A percentile compares a stretch with the other conserved stretches of the same genome.
phyloP scores from a whole-genome alignment of 768 basidiomycete species.

The Rhizopogon vinicolor region DNA sequence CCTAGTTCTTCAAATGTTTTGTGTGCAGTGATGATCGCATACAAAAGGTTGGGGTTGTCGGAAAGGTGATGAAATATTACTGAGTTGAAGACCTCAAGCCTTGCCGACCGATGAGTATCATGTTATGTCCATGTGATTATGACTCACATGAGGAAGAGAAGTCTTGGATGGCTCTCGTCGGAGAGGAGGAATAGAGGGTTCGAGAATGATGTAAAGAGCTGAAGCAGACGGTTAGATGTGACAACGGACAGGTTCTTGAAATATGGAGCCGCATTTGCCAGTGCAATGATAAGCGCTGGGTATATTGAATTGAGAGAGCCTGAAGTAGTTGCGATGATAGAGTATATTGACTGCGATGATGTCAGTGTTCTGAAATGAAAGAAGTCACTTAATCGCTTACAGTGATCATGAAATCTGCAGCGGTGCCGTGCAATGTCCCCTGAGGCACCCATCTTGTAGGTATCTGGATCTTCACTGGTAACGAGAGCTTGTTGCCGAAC shows the following conservation, averaged over 20 bases:
- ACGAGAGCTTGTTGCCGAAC: conserved; percentile 69
- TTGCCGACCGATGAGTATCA: conserved; percentile 20
- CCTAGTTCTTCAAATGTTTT: conserved; percentile 86
- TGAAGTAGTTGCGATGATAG: conserved; percentile 84
- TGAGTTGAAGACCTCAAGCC: conserved; percentile 89
- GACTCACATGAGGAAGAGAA: conserved; percentile 85
- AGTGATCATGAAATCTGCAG: conserved; percentile 85
- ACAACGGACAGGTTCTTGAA: conserved; percentile 77
- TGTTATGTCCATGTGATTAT: not conserved
- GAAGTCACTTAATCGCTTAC: conserved; percentile 37
- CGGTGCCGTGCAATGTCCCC: conserved; percentile 64
- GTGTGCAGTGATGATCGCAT: conserved; percentile 80
- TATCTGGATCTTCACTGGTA: conserved; percentile 57
- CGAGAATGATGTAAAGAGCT: conserved; percentile 89
- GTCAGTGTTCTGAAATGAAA: conserved; percentile 6
- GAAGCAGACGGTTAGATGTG: conserved; percentile 78
- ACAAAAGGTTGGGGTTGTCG: conserved; percentile 85
- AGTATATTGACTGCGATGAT: conserved; percentile 69
- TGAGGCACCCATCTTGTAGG: conserved; percentile 73
- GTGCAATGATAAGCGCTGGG: conserved; percentile 85
- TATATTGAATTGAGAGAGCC: conserved; percentile 80
- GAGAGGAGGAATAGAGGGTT: conserved; percentile 85
- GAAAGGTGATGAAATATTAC: conserved; percentile 73
- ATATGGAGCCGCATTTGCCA: conserved; percentile 87
- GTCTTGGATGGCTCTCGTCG: conserved; percentile 91